Evolutionary conservation across 1,139 yeast species (phyloP), one percentile per base, ranked within the genome.

Genomic region (Yamadazyma triangularis): DNA sequence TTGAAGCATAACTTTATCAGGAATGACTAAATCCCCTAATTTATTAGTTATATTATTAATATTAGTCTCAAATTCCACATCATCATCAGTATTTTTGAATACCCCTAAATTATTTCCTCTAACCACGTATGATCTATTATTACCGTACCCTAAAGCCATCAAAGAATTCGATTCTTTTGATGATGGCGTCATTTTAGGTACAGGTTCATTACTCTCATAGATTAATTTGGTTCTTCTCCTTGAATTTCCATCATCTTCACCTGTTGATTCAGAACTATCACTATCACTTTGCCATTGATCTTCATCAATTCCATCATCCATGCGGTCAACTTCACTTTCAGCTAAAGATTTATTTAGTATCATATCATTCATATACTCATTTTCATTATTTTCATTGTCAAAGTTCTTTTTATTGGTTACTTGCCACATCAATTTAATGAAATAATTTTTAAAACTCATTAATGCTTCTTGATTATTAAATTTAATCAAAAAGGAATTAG

Each of bases 71-170:
- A 73, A 87, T 36, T 77, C 72, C 27, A 87, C 57, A 31, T 71
- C 71, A 16, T 63, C 65, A 9, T 64, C 72, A 19, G 70, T 69
- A 16, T 79, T 73, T 46, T 71, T 78, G 58, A 86, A 86, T 4
- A 88, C 89, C 13, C 96, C 96, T 33, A 88, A 64, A 44, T 75
- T 77, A 51, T 85, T 64, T 7, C 89, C 95, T 42, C 94, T 73
- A 0, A 83, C 79, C 19, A 88, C 91, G 52, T 72, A 88, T 0
- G 94, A 71, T 23, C 93, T 68, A 48, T 84, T 80, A 41, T 78
- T 79, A 32, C 73, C 71, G 39, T 63, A 73, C 1, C 95, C 91
- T 12, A 86, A 79, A 0, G 84, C 78, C 42, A 88, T 64, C 19
- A 76, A 77, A 31, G 77, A 70, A 51, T 84, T 84, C 42, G 70